A percentile compares a stretch with the other conserved stretches of the same genome.
Conservation (phyloP, 768 basidiomycete genomes). For the Favolaschia claudopus region DNA sequence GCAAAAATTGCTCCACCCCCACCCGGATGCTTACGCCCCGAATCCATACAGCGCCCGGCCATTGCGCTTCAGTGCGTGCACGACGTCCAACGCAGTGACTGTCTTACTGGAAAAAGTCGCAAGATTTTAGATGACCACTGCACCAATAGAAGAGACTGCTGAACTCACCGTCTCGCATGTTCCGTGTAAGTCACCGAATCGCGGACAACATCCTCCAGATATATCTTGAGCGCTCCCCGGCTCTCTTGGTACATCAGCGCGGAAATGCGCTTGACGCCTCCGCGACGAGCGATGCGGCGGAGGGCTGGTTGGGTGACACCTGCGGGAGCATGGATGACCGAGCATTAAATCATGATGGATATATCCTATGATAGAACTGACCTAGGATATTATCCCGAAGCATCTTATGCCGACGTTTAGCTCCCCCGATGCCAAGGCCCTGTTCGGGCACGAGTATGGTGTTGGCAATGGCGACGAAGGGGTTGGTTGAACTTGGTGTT, state of each 20-base stretch:
- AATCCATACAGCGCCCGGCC: conserved; percentile 1
- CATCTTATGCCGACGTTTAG: conserved; percentile 76
- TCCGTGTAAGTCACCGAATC: conserved; percentile 4
- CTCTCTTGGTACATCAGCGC: conserved; percentile 8
- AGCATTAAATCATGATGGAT: not conserved
- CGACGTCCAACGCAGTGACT: conserved; percentile 3
- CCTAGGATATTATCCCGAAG: conserved; percentile 67
- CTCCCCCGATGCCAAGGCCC: conserved; percentile 78
- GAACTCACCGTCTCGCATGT: not conserved
- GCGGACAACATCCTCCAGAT: conserved; percentile 11
- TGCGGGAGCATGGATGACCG: not conserved
- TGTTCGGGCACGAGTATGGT: conserved; percentile 11
- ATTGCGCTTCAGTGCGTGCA: conserved; percentile 8
- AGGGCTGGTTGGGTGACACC: conserved; percentile 7
- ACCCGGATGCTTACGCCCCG: not conserved
- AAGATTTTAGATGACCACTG: too few relatives aligned
- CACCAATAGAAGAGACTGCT: not conserved
- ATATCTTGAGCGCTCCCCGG: conserved; percentile 10
- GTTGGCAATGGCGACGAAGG: not conserved
- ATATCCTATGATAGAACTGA: conserved; percentile 15
- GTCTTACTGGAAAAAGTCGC: not conserved
- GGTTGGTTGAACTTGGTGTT: not conserved
- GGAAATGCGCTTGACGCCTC: conserved; percentile 16
- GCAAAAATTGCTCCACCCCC: not conserved
- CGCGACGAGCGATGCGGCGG: conserved; percentile 9